Conservation (phyloP, 495 filamentous ascomycete species). For the Aspergillus cavernicola region DNA sequence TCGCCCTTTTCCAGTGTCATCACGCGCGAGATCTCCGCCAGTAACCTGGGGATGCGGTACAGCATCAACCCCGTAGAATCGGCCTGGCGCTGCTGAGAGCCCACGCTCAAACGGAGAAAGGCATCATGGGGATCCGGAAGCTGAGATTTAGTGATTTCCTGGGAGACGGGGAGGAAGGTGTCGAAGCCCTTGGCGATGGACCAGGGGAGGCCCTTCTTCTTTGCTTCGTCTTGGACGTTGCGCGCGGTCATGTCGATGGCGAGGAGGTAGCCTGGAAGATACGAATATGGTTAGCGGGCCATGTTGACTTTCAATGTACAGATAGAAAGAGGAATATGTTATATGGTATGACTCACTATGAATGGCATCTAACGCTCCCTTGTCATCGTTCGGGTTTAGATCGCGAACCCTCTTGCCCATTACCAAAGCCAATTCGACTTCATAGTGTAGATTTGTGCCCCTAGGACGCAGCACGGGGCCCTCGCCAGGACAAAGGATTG, state of each 20-base stretch:
- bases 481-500: slow-evolving; percentile 70
- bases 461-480: slow-evolving; percentile 81
- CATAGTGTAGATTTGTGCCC: slow-evolving; percentile 86
- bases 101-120: slow-evolving; percentile 78
- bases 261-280: slow-evolving; percentile 65
- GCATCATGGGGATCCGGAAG: slow-evolving; percentile 87
- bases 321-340: too few species aligned
- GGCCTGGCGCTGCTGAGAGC: slow-evolving; percentile 67
- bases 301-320: too few species aligned
- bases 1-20: slow-evolving; percentile 92
- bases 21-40: slow-evolving; percentile 89
- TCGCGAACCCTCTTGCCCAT: slow-evolving; percentile 76
- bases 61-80: slow-evolving; percentile 91
- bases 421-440: slow-evolving; percentile 87
- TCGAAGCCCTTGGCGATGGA: slow-evolving; percentile 94
- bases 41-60: slow-evolving; percentile 77
- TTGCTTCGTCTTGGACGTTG: slow-evolving; percentile 91
- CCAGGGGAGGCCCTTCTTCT: slow-evolving; percentile 97
- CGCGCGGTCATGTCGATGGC: slow-evolving; percentile 92
- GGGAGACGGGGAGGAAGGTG: slow-evolving; percentile 84
- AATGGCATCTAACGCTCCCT: slow-evolving; percentile 47
- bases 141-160: slow-evolving; percentile 68
- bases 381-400: slow-evolving; percentile 60
- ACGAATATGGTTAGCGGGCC: not conserved
- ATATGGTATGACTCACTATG: slow-evolving; percentile 42